Conservation (phyloP, 495 filamentous ascomycete species). For the Aspergillus hancockii region DNA sequence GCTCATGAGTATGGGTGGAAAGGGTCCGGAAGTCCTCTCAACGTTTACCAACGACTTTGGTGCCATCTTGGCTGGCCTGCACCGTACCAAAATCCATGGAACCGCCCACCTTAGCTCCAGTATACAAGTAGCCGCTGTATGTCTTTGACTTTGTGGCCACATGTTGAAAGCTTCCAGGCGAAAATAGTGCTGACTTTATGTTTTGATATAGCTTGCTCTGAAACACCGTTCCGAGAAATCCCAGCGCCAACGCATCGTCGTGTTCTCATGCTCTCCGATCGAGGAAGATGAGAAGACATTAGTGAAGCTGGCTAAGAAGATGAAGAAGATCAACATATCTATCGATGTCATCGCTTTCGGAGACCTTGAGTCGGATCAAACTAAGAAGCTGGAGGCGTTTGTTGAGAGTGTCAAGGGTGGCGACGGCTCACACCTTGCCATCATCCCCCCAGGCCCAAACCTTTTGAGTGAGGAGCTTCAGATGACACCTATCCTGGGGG, state of each 20-base stretch:
- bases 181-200: background rate
- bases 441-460: conserved; percentile 88
- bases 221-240: conserved; percentile 98
- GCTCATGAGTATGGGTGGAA: conserved; percentile 98
- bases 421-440: conserved; percentile 86
- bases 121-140: conserved; percentile 90
- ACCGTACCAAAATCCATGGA: conserved; percentile 91
- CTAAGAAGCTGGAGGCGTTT: conserved; percentile 89
- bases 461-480: conserved; percentile 91
- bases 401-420: conserved; percentile 86
- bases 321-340: conserved; percentile 93
- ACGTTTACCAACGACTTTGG: conserved; percentile 95
- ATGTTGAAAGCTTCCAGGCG: background rate
- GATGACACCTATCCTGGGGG: conserved; percentile 84
- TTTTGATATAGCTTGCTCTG: conserved; percentile 71
- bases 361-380: conserved; percentile 86
- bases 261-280: conserved; percentile 91
- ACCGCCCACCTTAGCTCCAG: conserved; percentile 83
- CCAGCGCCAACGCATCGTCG: conserved; percentile 91
- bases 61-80: conserved; percentile 89
- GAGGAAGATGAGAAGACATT: conserved; percentile 84
- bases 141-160: conserved; percentile 29
- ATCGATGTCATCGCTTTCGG: conserved; percentile 95
- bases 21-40: conserved; percentile 92
- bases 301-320: conserved; percentile 89